Base-by-base conservation (phyloP, 2,329 filamentous ascomycete species). In the Karstenula rhodostoma region DNA sequence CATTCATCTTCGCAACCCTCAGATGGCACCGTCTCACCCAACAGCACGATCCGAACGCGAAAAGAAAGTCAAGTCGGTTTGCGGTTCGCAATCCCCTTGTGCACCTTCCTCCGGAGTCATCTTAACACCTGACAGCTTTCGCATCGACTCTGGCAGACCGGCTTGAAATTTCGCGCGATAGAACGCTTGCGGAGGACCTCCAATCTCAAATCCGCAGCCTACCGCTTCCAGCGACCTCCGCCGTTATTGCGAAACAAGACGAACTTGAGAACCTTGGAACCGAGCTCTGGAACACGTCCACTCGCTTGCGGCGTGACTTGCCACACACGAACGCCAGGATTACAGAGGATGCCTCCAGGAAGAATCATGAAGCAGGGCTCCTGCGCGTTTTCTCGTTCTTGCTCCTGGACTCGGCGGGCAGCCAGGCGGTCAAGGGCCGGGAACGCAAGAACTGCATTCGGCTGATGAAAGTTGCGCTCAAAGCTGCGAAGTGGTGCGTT, bases 381-480 rank as follows among this genome's bases (percentile, higher is more conserved):
- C 76, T 84, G 5, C 82, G 84, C 42, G 78, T 81, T 5, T 84
- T 94, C 67, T 85, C 91, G 0, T 93, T 92, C 69, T 78, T 89
- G 15, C 76, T 94, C 58, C 80, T 96, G 15, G 87, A 90, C 46
- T 79, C 72, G 1, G 72, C 69, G 27, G 66, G 66, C n/a, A 56
- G 62, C 15, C 67, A 69, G 22, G 57, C 57, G 13, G 57, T 60
- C 10, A 73, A 72, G 52, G 51, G 58, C 8, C 59, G 57, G 13
- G 63, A 68, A 27, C 62, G 63, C 44, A 74, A 77, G 60, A 72
- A 67, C 49, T 73, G 67, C 17, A 73, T 87, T 32, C 86, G 90
- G 57, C 75, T 92, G 22, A 80, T 92, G 72, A 89, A 85, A 69
- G 78, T 92, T 66, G 89, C 88, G 12, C 79, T 96, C 58, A 91